Evolutionary conservation across 805 yeast species (phyloP), one percentile per base, ranked within the genome.

Genomic region (Kurtzmaniella cleridarum): DNA sequence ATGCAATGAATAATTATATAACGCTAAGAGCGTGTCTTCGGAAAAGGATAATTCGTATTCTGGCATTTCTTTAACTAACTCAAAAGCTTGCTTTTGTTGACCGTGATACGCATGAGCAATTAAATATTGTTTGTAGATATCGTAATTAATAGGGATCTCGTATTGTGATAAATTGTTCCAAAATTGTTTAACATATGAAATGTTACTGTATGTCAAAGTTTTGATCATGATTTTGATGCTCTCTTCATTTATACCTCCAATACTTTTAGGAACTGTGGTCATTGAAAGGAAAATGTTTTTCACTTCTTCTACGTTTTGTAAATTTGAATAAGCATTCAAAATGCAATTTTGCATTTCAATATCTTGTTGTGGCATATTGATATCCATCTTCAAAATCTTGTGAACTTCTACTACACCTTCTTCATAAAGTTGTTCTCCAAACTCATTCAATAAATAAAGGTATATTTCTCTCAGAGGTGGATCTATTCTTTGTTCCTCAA

Each of bases 41-140:
- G 70, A 62, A 5, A 78, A 55, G 28, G 60, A 59, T 4, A 75
- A 55, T 30, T 73, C 78, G 43, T 69, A 65, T 27, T 73, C 73
- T 24, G 62, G 68, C 55, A 79, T 71, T 23, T 64, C 65, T 15
- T 66, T 62, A 3, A 77, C 67, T 20, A 78, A 55, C 13, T 63
- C 61, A 5, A 79, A 58, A 0, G 93, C 93, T 3, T 74, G 70
- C 8, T 70, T 71, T 29, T 69, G 72, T 34, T 71, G 62, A 7
- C 83, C 88, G 51, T 79, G 78, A 47, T 80, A 81, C 43, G 84
- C 81, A 53, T 83, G 80, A 0, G 88, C 85, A 41, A 82, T 74
- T 27, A 85, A 56, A 48, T 75, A 80, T 53, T 82, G 87, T 30
- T 69, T 71, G 51, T 71, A 73, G 27, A 80, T 69, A 8, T 67